phyloP scores from a whole-genome alignment of 2,329 filamentous ascomycete species.

The Aspergillus alliaceus region DNA sequence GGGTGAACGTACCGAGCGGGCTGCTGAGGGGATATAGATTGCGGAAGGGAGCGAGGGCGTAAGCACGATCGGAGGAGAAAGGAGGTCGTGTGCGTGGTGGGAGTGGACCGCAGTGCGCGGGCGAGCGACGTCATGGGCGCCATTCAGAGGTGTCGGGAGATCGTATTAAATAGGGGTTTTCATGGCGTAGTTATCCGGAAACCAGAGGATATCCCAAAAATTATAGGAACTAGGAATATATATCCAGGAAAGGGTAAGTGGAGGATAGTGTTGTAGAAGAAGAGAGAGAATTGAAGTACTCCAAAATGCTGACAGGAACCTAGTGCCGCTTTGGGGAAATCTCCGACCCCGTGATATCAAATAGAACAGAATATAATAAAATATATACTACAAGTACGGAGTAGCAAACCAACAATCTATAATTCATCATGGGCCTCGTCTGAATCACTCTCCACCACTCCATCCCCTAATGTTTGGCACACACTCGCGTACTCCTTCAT shows the following conservation, averaged over 20 bases:
- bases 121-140: slow-evolving; percentile 9
- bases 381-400: too few species aligned
- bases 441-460: slow-evolving; percentile 9
- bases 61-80: slow-evolving; percentile 2
- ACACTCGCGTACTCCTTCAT: slow-evolving; percentile 36
- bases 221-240: neutral
- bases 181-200: too few species aligned
- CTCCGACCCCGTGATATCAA: neutral
- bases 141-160: slow-evolving; percentile 3
- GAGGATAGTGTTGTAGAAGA: too few species aligned
- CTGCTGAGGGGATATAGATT: neutral
- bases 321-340: neutral
- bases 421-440: slow-evolving; percentile 19
- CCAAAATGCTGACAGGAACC: neutral
- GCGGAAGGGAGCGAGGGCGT: neutral
- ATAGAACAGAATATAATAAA: too few species aligned
- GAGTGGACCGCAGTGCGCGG: slow-evolving; percentile 2
- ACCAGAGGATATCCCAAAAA: neutral
- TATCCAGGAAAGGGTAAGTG: too few species aligned
- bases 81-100: neutral
- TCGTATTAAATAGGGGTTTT: too few species aligned
- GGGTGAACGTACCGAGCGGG: slow-evolving; percentile 31
- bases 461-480: slow-evolving; percentile 24
- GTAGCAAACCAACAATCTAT: too few species aligned
- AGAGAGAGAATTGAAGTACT: too few species aligned